Evolutionary conservation across 2,329 filamentous ascomycete species (phyloP).

Genomic region (Trichoderma semiorbis): DNA sequence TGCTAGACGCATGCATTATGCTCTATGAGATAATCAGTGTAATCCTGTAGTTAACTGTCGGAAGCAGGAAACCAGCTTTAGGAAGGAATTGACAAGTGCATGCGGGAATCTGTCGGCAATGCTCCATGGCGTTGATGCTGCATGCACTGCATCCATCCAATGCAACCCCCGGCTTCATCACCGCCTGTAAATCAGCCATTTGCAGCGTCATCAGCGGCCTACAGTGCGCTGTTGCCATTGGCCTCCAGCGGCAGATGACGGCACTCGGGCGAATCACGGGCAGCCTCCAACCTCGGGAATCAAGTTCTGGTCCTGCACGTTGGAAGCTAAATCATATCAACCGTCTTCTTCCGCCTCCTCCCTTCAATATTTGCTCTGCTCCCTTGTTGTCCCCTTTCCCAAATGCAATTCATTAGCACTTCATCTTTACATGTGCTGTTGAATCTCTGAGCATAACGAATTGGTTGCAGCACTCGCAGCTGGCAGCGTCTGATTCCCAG

Average conservation of each 20-base stretch:
- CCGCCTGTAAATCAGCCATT: constrained; percentile 1
- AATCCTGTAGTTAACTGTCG: background rate
- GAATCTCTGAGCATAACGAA: background rate
- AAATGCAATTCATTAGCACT: background rate
- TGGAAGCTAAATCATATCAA: constrained; percentile 2
- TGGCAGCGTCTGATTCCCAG: background rate
- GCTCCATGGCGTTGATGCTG: background rate
- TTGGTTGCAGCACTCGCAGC: background rate
- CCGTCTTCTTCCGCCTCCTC: background rate
- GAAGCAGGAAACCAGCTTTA: background rate
- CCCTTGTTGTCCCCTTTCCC: background rate
- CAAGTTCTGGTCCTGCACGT: background rate
- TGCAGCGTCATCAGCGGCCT: constrained; percentile 6
- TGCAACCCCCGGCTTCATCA: background rate
- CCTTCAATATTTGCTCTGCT: background rate
- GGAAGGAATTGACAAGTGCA: background rate
- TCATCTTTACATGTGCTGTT: background rate
- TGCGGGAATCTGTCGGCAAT: background rate
- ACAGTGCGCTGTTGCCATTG: constrained; percentile 5
- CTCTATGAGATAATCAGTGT: background rate
- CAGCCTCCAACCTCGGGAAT: constrained; percentile 13
- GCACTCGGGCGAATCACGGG: constrained; percentile 16
- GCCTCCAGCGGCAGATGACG: constrained; percentile 5
- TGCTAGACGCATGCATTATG: background rate
- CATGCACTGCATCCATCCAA: background rate